Evolutionary conservation across 495 filamentous ascomycete genomes (phyloP).

Genomic region (Penicillium canariense): DNA sequence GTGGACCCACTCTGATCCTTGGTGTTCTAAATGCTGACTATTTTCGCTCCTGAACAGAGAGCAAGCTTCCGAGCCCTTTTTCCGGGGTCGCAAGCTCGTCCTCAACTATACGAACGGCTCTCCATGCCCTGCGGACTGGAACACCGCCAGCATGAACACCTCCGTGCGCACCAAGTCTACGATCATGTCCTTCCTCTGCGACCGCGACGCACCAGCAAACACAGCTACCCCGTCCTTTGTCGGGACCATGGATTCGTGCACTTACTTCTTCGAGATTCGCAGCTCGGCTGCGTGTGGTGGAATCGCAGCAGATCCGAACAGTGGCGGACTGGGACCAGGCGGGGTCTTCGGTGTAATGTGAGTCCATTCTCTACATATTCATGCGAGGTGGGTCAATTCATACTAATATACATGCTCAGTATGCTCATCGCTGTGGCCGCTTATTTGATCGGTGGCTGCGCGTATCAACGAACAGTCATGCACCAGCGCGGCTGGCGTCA

Average conservation of each 20-base stretch:
- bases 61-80: constrained; percentile 64
- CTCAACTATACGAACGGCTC: constrained; percentile 91
- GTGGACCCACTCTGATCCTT: not conserved
- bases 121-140: constrained; percentile 55
- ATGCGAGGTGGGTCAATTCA: not conserved
- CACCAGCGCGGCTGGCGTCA: constrained; percentile 95
- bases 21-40: constrained; percentile 8
- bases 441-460: constrained; percentile 88
- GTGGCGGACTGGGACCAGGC: constrained; percentile 71
- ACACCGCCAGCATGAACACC: constrained; percentile 25
- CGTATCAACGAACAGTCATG: constrained; percentile 93
- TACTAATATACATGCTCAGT: constrained; percentile 30
- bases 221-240: constrained; percentile 75
- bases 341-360: constrained; percentile 93
- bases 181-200: constrained; percentile 90
- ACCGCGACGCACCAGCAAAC: constrained; percentile 62
- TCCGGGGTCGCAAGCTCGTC: constrained; percentile 86
- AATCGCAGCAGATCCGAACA: constrained; percentile 56
- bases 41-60: constrained; percentile 44
- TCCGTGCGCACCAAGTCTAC: constrained; percentile 69
- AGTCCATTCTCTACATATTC: constrained; percentile 23
- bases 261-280: constrained; percentile 97
- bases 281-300: constrained; percentile 81
- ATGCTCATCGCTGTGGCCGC: constrained; percentile 74
- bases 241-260: constrained; percentile 81